Conservation (phyloP, 371 early-diverging fungal genomes). For the Circinella umbellata region DNA sequence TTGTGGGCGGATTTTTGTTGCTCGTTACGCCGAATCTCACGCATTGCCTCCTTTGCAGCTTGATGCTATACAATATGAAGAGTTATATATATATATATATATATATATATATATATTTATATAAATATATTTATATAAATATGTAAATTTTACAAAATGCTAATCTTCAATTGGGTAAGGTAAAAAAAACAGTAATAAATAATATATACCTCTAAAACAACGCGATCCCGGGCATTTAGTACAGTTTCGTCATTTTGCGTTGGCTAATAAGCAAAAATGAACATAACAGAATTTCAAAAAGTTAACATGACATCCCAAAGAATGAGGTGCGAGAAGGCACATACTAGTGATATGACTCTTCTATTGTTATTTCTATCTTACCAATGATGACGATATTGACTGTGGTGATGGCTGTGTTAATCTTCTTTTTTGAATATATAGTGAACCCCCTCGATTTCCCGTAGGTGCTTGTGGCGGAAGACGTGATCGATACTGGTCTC, state of each 20-base stretch:
- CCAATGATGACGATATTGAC: too few species aligned
- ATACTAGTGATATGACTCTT: too few species aligned
- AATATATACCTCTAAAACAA: background rate
- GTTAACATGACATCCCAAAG: too few species aligned
- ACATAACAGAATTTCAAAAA: too few species aligned
- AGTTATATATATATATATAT: too few species aligned
- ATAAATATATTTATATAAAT: too few species aligned
- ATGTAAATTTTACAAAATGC: background rate
- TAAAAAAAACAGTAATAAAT: background rate
- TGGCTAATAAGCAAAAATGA: too few species aligned
- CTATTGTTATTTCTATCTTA: too few species aligned
- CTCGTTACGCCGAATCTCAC: constrained; percentile 2
- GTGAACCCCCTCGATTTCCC: background rate
- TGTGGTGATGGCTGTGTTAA: background rate
- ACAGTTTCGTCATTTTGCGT: background rate
- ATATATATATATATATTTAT: too few species aligned
- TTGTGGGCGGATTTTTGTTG: background rate
- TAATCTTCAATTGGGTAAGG: background rate
- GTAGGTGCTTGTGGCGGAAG: background rate
- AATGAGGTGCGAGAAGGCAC: too few species aligned
- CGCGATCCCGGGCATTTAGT: constrained; percentile 1
- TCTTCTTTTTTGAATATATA: constrained; percentile 28
- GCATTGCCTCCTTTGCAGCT: constrained; percentile 11
- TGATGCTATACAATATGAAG: background rate
- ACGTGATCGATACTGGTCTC: constrained; percentile 23